Evolutionary conservation across 2,329 filamentous ascomycete genomes (phyloP).

Genomic region (Apiospora saccharicola): DNA sequence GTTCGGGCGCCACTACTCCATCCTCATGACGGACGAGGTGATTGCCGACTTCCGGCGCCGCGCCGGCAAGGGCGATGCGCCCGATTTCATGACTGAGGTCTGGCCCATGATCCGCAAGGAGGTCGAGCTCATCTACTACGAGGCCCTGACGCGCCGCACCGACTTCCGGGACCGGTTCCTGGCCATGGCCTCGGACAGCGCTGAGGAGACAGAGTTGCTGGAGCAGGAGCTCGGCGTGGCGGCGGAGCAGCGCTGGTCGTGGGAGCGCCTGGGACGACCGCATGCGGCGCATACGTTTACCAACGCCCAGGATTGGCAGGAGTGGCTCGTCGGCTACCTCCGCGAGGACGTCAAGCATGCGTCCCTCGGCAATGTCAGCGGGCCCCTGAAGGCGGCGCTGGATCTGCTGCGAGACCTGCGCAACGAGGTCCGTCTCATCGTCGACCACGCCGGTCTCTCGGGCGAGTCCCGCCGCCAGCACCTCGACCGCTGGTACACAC

Average conservation of each 20-base stretch:
- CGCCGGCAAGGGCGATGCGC: slow-evolving; percentile 26
- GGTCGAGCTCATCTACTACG: slow-evolving; percentile 31
- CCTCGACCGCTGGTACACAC: slow-evolving; percentile 33
- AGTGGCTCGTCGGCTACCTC: not conserved
- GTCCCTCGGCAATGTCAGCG: slow-evolving; percentile 29
- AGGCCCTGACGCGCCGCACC: slow-evolving; percentile 23
- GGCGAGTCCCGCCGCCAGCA: slow-evolving; percentile 30
- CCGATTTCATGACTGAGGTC: slow-evolving; percentile 29
- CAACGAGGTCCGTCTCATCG: slow-evolving; percentile 32
- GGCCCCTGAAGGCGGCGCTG: slow-evolving; percentile 31
- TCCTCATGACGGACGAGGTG: slow-evolving; percentile 28
- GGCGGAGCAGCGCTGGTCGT: not conserved
- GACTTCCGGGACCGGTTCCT: slow-evolving; percentile 27
- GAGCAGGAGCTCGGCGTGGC: not conserved
- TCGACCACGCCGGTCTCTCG: slow-evolving; percentile 31
- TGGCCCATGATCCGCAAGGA: slow-evolving; percentile 32
- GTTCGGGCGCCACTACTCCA: slow-evolving; percentile 27
- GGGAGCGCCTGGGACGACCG: not conserved
- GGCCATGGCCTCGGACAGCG: slow-evolving; percentile 22
- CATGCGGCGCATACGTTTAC: not conserved
- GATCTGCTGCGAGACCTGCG: slow-evolving; percentile 33
- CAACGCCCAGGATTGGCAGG: not conserved
- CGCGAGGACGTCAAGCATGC: slow-evolving; percentile 20
- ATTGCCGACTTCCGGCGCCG: slow-evolving; percentile 28
- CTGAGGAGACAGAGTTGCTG: slow-evolving; percentile 18